Percentiles rank a stretch among this genome's conserved stretches.
Conservation (phyloP, 2,329 filamentous ascomycete genomes). For the Talaromyces sp. region DNA sequence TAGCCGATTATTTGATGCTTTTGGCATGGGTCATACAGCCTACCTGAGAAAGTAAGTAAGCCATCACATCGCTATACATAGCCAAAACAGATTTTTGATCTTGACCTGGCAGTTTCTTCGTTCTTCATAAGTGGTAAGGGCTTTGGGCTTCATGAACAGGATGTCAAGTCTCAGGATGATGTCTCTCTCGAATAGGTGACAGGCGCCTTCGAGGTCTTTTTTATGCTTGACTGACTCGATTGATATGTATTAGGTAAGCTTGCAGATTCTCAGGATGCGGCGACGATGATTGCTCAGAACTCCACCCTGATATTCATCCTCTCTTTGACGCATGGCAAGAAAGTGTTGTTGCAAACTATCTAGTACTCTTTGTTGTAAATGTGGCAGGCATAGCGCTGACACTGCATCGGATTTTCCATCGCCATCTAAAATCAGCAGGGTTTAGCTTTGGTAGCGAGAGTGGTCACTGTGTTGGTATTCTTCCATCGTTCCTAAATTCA, state of each 20-base stretch:
- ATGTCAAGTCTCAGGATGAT: constrained; percentile 7
- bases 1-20: constrained; percentile 9
- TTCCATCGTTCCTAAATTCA: neutral
- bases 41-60: neutral
- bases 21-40: constrained; percentile 1
- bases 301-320: constrained; percentile 6
- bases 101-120: neutral
- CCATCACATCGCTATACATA: neutral
- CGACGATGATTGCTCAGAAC: neutral
- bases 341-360: neutral
- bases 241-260: neutral
- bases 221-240: neutral
- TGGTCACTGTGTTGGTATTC: neutral
- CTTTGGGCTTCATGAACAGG: constrained; percentile 2
- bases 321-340: neutral
- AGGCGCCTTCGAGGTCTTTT: neutral
- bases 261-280: neutral
- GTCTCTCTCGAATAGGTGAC: constrained; percentile 1
- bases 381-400: constrained; percentile 3
- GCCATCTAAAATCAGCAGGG: constrained; percentile 1
- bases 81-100: constrained; percentile 5
- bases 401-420: constrained; percentile 1
- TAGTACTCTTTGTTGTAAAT: neutral
- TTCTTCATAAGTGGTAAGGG: constrained; percentile 7
- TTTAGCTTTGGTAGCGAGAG: neutral